Conservation (phyloP, 768 basidiomycete species). For the Obba rivulosa region DNA sequence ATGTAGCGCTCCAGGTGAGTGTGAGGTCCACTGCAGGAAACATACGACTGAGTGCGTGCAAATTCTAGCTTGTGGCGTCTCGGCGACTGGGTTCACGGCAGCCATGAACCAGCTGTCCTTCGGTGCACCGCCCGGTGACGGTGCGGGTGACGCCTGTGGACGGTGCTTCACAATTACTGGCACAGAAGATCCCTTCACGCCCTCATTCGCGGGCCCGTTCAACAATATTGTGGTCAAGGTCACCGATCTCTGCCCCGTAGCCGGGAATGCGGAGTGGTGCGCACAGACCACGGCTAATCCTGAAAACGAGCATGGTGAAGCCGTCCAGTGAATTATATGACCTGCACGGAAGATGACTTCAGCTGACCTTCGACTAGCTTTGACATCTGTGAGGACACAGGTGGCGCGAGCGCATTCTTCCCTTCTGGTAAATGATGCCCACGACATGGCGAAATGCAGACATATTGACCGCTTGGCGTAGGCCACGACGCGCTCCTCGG, state of each 20-base stretch:
- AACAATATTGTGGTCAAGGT: constrained; percentile 49
- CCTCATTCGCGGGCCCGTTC: constrained; percentile 38
- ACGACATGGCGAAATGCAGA: neutral
- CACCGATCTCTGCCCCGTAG: constrained; percentile 39
- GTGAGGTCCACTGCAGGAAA: constrained; percentile 19
- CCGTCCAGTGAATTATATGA: constrained; percentile 41
- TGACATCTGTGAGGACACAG: constrained; percentile 56
- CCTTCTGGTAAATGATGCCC: constrained; percentile 30
- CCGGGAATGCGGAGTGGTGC: constrained; percentile 49
- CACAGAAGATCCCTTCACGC: constrained; percentile 46
- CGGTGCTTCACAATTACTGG: constrained; percentile 56
- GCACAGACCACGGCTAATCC: constrained; percentile 40
- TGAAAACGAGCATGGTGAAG: constrained; percentile 37
- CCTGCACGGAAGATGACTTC: neutral
- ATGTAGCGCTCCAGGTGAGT: constrained; percentile 42
- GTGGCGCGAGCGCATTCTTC: constrained; percentile 48
- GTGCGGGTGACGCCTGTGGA: constrained; percentile 56
- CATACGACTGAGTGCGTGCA: no score
- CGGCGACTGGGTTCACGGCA: constrained; percentile 46
- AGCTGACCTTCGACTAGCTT: constrained; percentile 32
- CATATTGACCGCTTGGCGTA: neutral
- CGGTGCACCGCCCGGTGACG: constrained; percentile 42
- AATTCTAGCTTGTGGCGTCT: constrained; percentile 44
- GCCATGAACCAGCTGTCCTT: constrained; percentile 56
- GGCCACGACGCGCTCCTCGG: constrained; percentile 49